These are phyloP conservation scores for Diaporthe amygdali DNA, from an alignment of 2,329 filamentous ascomycete species.

Conservation along the genomic window DNA sequence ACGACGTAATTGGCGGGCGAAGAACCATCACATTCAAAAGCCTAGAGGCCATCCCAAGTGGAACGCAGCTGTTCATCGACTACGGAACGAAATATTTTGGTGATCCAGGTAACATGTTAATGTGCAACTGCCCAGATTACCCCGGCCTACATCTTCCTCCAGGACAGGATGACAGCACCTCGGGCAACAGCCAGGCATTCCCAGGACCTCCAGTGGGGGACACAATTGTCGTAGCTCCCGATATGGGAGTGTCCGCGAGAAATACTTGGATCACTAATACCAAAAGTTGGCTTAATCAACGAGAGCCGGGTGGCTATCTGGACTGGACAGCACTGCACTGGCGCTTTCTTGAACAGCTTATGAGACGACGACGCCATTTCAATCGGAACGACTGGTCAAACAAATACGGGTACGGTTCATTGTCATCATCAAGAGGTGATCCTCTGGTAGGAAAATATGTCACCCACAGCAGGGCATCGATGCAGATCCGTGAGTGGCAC, in stretches of 20 bases:
- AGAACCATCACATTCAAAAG: background rate
- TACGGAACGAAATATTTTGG: background rate
- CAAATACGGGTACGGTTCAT: background rate
- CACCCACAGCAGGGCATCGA: background rate
- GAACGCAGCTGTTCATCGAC: background rate
- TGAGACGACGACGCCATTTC: background rate
- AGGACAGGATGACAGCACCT: background rate
- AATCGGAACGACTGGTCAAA: background rate
- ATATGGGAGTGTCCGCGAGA: background rate
- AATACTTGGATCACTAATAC: background rate
- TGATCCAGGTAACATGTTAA: background rate
- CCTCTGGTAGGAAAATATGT: background rate
- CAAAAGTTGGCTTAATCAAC: background rate
- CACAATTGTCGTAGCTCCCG: background rate
- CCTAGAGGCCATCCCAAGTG: background rate
- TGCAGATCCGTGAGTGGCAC: background rate
- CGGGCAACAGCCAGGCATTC: background rate
- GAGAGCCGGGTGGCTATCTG: background rate
- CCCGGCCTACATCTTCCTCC: background rate
- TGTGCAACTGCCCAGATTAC: background rate
- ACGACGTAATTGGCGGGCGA: background rate
- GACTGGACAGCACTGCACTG: background rate
- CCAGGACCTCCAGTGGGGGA: background rate
- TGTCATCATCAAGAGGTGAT: background rate
- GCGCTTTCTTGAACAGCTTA: background rate